Evolutionary conservation across 257 asterid species (phyloP), one percentile per base, ranked within the genome.

Genomic region (Gynochthodes officinalis): DNA sequence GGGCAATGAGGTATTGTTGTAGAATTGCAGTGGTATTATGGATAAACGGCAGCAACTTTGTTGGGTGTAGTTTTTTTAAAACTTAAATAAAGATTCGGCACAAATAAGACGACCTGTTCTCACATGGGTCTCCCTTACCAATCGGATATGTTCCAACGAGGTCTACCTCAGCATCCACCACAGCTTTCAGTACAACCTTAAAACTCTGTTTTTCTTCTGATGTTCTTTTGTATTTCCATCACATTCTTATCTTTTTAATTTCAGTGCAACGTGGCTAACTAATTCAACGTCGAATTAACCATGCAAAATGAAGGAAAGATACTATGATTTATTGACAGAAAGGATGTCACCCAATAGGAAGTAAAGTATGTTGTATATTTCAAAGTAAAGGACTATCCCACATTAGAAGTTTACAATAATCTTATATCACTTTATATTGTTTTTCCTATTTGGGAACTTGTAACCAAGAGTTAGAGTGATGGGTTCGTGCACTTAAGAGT

Each of bases 31-130:
- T 69, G 32, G 6, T n/a, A n/a, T 8, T 69, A 69, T n/a, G 53
- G 74, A 39, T 40, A 55, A 70, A 55, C 55, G 66, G 50, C 54
- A 43, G 66, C 19, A 66, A 55, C 55, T 40, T 39, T 23, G 25
- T 25, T 55, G 18, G 70, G 54, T 4, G 1, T 53, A 4, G 1
- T 50, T 4, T 50, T 21, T 21, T 21, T 13, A 7, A 19, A 23
- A 53, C 19, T 39, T 19, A 21, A 32, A 16, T n/a, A n/a, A n/a
- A 12, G 48, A 63, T n/a, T 39, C 14, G 5, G 4, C 9, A 39
- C 25, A 64, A 64, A 39, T n/a, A 19, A 64, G 52, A 52, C 9
- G 18, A 11, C 69, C 7, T 21, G 49, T 7, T 18, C 49, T 37
- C 32, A n/a, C 67, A 62, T 62, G 67, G 67, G 5, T 48, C 11